Base-by-base conservation (phyloP, 179 eudicot genomes). In the Carnegiea gigantea region DNA sequence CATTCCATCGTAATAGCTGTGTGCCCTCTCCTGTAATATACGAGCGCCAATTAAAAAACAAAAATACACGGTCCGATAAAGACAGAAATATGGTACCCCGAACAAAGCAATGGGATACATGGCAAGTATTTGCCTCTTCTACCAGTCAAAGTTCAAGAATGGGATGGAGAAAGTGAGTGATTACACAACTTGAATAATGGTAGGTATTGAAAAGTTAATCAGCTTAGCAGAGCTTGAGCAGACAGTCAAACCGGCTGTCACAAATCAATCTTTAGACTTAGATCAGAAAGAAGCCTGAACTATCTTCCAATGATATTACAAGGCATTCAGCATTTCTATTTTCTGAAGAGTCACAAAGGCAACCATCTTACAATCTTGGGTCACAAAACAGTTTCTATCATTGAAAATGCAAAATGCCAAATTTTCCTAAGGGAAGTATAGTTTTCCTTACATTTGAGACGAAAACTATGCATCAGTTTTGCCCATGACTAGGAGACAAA, bases 1-100 rank as follows among this genome's bases (percentile, higher is more conserved):
- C 99, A 97, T 97, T 76, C 98, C 95, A 60, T 87, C 82, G 75
- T 97, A 95, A 82, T 97, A 97, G 54, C 75, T 91, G 82, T 95
- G 97, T 65, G 90, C 99, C 88, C 97, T 91, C 78, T 86, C 94
- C 99, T 97, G 91, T 74, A 89, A 77, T 70, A 49, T 12, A 49
- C 26, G 76, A 53, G 64, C 74, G 73, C 36, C 78, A 59, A 43
- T 33, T 11, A 49, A 17, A 51, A 12, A 21, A 75, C 64, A 21
- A 21, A 62, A 17, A 57, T 5, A n/a, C 18, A 44, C 4, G 0
- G 23, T 33, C 30, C 17, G 38, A 30, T 57, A 14, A 13, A 80
- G 33, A 74, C 11, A 3, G 0, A 62, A 51, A 70, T 11, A 51
- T 70, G 33, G 24, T n/a, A 44, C 46, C 13, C 9, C 4, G 43